Percentiles rank a stretch among this genome's conserved stretches.
Evolutionary conservation across 2,329 filamentous ascomycete species (phyloP).

Genomic region (Apiospora koreana): DNA sequence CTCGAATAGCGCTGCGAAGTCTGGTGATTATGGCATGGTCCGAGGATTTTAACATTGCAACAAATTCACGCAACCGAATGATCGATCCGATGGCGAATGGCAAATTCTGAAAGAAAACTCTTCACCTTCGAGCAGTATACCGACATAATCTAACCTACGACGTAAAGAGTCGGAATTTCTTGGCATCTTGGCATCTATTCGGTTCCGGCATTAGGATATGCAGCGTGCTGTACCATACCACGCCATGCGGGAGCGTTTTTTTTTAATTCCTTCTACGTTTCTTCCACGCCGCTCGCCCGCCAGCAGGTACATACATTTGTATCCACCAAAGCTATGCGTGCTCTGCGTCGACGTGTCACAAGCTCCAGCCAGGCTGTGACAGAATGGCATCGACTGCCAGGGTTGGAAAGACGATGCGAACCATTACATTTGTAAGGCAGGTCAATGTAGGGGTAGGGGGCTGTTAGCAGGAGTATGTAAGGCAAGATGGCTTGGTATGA

Average conservation of each 20-base stretch:
- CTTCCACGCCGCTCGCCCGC: not conserved
- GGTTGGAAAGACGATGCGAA: constrained; percentile 1
- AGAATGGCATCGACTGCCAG: not conserved
- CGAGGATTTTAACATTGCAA: not conserved
- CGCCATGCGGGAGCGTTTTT: not conserved
- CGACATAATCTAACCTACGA: not conserved
- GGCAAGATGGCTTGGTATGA: not conserved
- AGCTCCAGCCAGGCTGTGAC: not conserved
- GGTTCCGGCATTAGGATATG: not conserved
- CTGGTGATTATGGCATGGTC: constrained; percentile 3
- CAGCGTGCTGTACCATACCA: not conserved
- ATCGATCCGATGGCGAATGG: not conserved
- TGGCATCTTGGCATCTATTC: not conserved
- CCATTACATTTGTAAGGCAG: not conserved
- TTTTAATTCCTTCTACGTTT: not conserved
- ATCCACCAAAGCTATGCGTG: not conserved
- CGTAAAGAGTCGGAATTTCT: not conserved
- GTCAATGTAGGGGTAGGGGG: not conserved
- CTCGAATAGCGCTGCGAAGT: not conserved
- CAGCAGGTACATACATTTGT: not conserved
- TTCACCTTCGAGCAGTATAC: not conserved
- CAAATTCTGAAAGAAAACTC: not conserved
- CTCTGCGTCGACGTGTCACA: not conserved
- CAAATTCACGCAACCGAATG: not conserved
- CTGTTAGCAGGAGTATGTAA: not conserved